Evolutionary conservation across 768 basidiomycete genomes (phyloP), one percentile per base, ranked within the genome.

Genomic region (Sistotremastrum niveocremeum): DNA sequence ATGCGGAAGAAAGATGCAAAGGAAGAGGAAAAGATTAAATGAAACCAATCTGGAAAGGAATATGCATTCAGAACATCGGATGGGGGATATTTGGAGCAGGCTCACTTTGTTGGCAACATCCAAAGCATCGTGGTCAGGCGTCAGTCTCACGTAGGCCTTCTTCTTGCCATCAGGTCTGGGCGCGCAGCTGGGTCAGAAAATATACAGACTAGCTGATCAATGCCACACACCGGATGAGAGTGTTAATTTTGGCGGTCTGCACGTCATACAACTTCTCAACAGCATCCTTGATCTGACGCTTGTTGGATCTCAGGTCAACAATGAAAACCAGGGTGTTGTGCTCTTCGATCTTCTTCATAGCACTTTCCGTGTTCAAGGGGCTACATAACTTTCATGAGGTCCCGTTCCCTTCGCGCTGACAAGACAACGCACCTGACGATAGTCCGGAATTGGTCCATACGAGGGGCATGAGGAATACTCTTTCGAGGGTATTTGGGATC

Each of bases 311-410:
- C 65, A 97, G 60, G 66, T 97, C 93, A 45, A 95, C 91, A 50
- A 98, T 82, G 74, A 98, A 99, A 49, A 99, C 95, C 48, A 98
- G 78, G 33, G 95, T 99, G 69, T 99, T 98, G 75, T 97, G 82
- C 67, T 97, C 94, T 75, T 99, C 94, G 48, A 99, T 99, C 79
- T 99, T 95, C 79, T 97, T 94, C 94, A 98, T 97, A 51, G 94
- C 93, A 8, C 79, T 83, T 67, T 98, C 93, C 10, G 90, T 94
- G 79, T 90, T 94, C 64, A 90, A 64, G 11, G 87, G 87, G 44
- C 83, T 86, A 47, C 10, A 30, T 42, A 52, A 41, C 45, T 46
- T 37, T 47, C 10, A n/a, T 5, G 7, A n/a, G 39, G 4, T 5
- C 9, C 9, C 28, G 20, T 20, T 32, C 4, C 1, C 28, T 10